These are phyloP conservation scores for Solanum lycopersicoides DNA, from an alignment of 257 asterid genomes.

Conservation along the genomic window DNA sequence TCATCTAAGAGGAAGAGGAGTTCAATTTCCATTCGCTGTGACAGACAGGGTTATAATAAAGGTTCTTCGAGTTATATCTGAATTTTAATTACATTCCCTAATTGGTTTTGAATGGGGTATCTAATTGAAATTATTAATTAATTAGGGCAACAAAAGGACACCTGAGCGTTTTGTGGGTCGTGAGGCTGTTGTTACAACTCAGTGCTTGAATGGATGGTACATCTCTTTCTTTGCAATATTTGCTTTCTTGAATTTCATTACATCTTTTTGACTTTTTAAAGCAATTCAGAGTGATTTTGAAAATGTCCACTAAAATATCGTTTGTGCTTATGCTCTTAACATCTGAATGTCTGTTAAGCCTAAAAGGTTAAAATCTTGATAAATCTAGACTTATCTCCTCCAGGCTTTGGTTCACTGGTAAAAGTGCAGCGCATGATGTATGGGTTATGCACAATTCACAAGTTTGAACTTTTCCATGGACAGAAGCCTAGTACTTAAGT, in stretches of 20 bases:
- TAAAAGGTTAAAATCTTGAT: background rate
- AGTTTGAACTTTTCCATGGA: background rate
- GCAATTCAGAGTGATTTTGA: background rate
- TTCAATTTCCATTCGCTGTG: constrained; percentile 82
- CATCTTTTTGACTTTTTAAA: background rate
- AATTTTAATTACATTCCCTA: constrained; percentile 7
- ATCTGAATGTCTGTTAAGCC: background rate
- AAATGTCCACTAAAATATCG: background rate
- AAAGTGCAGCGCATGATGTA: background rate
- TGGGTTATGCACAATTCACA: background rate
- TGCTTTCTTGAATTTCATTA: background rate
- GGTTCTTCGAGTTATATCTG: constrained; percentile 30
- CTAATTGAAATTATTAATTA: constrained; percentile 17
- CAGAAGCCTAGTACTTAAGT: background rate
- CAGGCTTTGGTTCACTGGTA: background rate
- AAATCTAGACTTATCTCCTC: background rate
- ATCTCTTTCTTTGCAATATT: background rate
- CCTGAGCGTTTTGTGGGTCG: constrained; percentile 94
- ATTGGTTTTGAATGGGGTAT: constrained; percentile 4
- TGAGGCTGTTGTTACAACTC: constrained; percentile 85
- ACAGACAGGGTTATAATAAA: constrained; percentile 80
- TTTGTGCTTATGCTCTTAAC: background rate
- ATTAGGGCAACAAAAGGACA: constrained; percentile 97
- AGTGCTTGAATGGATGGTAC: constrained; percentile 97
- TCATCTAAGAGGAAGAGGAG: constrained; percentile 63